These are phyloP conservation scores for Hypoxylon sp. DNA, from an alignment of 2,329 filamentous ascomycete species.

Conservation along the genomic window DNA sequence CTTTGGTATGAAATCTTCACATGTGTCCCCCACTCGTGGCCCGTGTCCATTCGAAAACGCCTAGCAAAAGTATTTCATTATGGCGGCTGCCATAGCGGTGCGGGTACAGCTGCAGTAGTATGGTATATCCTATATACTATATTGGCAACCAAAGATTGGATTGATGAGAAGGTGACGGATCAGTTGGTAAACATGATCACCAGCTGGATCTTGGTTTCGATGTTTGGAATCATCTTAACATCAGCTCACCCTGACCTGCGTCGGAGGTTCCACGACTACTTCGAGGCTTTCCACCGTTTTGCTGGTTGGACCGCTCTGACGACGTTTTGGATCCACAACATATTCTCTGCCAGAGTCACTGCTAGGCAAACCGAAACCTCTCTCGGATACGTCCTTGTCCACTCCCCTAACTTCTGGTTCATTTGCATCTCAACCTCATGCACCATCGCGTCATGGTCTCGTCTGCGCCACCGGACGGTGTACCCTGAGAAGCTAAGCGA, in stretches of 20 bases:
- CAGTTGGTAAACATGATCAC: conserved; percentile 48
- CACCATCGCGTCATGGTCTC: conserved; percentile 80
- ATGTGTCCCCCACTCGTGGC: conserved; percentile 62
- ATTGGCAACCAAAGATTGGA: conserved; percentile 51
- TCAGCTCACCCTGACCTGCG: conserved; percentile 77
- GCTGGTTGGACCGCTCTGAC: conserved; percentile 75
- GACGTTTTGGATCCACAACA: conserved; percentile 71
- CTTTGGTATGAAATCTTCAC: conserved; percentile 63
- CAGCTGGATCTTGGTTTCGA: conserved; percentile 64
- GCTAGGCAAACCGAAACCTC: conserved; percentile 51
- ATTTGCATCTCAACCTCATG: conserved; percentile 74
- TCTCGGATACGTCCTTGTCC: conserved; percentile 58
- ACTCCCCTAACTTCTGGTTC: conserved; percentile 74
- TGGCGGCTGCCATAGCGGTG: conserved; percentile 67
- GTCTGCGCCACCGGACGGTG: conserved; percentile 77
- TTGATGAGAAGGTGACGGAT: conserved; percentile 43
- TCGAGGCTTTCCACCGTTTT: conserved; percentile 81
- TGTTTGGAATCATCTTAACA: conserved; percentile 72
- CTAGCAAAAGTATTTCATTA: conserved; percentile 69
- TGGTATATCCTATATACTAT: conserved; percentile 63
- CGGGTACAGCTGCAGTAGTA: conserved; percentile 64
- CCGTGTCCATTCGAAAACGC: conserved; percentile 64
- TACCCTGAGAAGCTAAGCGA: conserved; percentile 76
- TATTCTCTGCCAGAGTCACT: conserved; percentile 67
- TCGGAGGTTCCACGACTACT: conserved; percentile 74